Conservation (phyloP, 2,329 filamentous ascomycete genomes). For the Septoria linicola region DNA sequence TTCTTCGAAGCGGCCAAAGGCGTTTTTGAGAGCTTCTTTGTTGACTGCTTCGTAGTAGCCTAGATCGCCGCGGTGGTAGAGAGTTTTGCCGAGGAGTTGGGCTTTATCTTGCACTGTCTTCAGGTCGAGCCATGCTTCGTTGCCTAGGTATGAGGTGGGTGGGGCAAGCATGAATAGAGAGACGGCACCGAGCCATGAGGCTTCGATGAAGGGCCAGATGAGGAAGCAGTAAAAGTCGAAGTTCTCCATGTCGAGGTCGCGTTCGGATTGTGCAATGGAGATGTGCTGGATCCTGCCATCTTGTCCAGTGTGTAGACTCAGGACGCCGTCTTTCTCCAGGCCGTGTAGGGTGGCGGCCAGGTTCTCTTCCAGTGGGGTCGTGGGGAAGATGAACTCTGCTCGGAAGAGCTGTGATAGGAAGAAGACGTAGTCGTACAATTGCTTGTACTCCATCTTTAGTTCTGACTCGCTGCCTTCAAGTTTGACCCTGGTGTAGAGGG, state of each 20-base stretch:
- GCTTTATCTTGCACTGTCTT: constrained; percentile 65
- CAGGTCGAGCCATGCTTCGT: constrained; percentile 67
- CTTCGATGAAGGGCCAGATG: constrained; percentile 97
- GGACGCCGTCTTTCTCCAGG: constrained; percentile 75
- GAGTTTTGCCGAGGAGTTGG: constrained; percentile 79
- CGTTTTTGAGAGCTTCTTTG: constrained; percentile 94
- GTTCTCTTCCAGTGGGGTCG: constrained; percentile 77
- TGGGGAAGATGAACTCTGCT: constrained; percentile 94
- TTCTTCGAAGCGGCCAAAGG: constrained; percentile 82
- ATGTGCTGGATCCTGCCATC: constrained; percentile 59
- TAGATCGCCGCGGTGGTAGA: constrained; percentile 96
- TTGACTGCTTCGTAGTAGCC: constrained; percentile 98
- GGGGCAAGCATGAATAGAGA: constrained; percentile 84
- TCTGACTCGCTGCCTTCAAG: constrained; percentile 76
- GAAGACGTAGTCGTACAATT: constrained; percentile 73
- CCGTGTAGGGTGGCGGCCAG: constrained; percentile 74
- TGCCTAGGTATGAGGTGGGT: constrained; percentile 44
- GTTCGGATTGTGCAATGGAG: constrained; percentile 73
- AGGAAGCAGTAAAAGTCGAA: constrained; percentile 99
- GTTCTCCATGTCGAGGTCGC: constrained; percentile 80
- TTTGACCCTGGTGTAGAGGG: constrained; percentile 89
- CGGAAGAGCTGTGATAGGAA: constrained; percentile 94
- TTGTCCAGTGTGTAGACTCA: constrained; percentile 62
- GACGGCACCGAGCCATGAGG: constrained; percentile 86
- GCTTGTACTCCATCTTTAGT: constrained; percentile 64